phyloP scores from a whole-genome alignment of 2,329 filamentous ascomycete genomes.

The Aspergillus tubingensis region DNA sequence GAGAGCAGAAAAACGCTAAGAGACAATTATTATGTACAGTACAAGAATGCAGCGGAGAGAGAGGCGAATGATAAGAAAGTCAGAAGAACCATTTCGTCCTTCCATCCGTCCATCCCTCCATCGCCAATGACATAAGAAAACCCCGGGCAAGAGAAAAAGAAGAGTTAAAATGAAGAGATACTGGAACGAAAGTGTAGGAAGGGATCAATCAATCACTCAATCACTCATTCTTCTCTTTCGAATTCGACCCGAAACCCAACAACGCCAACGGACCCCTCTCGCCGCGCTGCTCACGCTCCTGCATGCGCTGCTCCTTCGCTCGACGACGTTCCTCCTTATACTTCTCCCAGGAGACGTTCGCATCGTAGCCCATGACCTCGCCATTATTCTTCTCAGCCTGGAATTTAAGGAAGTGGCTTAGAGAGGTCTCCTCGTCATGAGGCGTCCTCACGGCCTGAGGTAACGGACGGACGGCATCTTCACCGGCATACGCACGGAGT shows the following conservation, averaged over 20 bases:
- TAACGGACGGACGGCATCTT: constrained; percentile 51
- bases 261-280: constrained; percentile 15
- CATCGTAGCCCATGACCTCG: constrained; percentile 1
- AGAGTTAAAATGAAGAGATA: too few relatives aligned
- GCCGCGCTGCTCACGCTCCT: constrained; percentile 23
- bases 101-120: background rate
- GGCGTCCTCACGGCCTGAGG: constrained; percentile 17
- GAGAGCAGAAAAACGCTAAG: constrained; percentile 3
- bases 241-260: constrained; percentile 15
- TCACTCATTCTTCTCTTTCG: constrained; percentile 23
- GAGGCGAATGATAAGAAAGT: background rate
- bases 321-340: constrained; percentile 33
- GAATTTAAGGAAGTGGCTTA: constrained; percentile 24
- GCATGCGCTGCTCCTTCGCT: constrained; percentile 31
- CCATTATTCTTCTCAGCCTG: constrained; percentile 21
- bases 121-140: background rate
- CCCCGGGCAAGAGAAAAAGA: background rate
- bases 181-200: too few relatives aligned
- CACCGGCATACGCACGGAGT: constrained; percentile 72
- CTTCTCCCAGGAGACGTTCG: constrained; percentile 37
- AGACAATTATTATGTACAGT: constrained; percentile 2
- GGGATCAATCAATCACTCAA: too few relatives aligned
- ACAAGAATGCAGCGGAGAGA: background rate
- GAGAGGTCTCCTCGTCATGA: constrained; percentile 22
- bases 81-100: too few relatives aligned